phyloP scores from a whole-genome alignment of 495 filamentous ascomycete genomes.

The Aspergillus campestris region DNA sequence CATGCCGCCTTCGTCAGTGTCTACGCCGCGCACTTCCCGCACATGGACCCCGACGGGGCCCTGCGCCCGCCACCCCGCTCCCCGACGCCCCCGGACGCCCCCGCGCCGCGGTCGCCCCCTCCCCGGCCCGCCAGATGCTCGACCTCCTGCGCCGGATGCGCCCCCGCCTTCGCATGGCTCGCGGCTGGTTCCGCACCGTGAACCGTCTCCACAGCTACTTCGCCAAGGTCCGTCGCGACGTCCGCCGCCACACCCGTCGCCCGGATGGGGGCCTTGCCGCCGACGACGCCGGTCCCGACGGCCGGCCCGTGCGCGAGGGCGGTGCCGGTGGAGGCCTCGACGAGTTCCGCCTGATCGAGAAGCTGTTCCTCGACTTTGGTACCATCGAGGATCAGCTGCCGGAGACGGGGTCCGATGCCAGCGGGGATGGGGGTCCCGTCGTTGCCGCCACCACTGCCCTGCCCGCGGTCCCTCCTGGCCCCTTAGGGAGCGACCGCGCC shows the following conservation, averaged over 20 bases:
- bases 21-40: conserved; percentile 66
- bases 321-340: conserved; percentile 57
- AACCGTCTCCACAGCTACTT: conserved; percentile 62
- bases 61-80: conserved; percentile 30
- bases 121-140: conserved; percentile 41
- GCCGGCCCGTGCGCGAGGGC: conserved; percentile 40
- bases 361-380: conserved; percentile 50
- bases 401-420: conserved; percentile 16
- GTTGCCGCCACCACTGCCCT: no score
- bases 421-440: no score
- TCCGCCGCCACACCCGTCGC: conserved; percentile 39
- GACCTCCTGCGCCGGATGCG: conserved; percentile 56
- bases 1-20: conserved; percentile 64
- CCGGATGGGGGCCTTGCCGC: conserved; percentile 23
- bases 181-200: conserved; percentile 62
- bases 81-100: neutral
- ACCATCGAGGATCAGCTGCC: conserved; percentile 39
- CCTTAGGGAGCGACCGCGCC: conserved; percentile 17
- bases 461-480: no score
- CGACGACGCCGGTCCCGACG: conserved; percentile 30
- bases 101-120: conserved; percentile 2
- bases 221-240: conserved; percentile 53
- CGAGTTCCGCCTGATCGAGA: conserved; percentile 58
- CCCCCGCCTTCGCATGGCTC: conserved; percentile 58
- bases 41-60: conserved; percentile 64